Conservation (phyloP, 441 rosid species). For the Pelargonium exstipulatum region DNA sequence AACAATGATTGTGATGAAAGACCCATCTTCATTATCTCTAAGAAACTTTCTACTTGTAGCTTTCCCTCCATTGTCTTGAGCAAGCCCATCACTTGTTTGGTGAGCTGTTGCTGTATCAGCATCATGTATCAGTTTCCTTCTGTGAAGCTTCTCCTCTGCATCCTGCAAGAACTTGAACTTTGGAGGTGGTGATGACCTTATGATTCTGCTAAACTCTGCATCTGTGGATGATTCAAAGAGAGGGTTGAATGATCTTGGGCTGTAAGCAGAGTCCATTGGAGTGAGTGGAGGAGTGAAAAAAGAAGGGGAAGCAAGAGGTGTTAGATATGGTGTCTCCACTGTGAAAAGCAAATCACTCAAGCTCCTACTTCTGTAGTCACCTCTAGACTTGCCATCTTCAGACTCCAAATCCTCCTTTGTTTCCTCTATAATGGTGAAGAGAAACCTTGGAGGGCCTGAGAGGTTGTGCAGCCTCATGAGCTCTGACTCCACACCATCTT, state of each 20-base stretch:
- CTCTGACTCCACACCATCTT: constrained; percentile 35
- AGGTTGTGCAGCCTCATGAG: constrained; percentile 45
- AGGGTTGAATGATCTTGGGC: constrained; percentile 37
- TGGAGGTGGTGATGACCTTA: constrained; percentile 62
- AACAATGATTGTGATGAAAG: constrained; percentile 45
- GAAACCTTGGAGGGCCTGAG: constrained; percentile 72
- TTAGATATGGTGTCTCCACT: constrained; percentile 73
- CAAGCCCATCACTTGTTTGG: constrained; percentile 17
- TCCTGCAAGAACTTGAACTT: constrained; percentile 86
- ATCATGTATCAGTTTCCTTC: constrained; percentile 39
- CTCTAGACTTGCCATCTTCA: constrained; percentile 57
- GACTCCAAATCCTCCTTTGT: constrained; percentile 88
- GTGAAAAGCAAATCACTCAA: constrained; percentile 59
- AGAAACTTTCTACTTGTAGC: constrained; percentile 23
- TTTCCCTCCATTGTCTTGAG: constrained; percentile 21
- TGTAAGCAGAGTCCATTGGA: constrained; percentile 35
- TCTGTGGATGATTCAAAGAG: constrained; percentile 53
- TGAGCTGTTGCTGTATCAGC: constrained; percentile 19
- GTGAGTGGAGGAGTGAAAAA: constrained; percentile 83
- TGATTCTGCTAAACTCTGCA: constrained; percentile 64
- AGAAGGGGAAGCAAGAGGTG: constrained; percentile 84
- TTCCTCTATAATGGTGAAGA: constrained; percentile 82
- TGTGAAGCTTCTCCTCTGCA: constrained; percentile 75
- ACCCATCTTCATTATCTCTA: constrained; percentile 49
- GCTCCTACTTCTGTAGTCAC: constrained; percentile 41